Evolutionary conservation across 2,329 filamentous ascomycete genomes (phyloP).

Genomic region (Cladophialophora exuberans): DNA sequence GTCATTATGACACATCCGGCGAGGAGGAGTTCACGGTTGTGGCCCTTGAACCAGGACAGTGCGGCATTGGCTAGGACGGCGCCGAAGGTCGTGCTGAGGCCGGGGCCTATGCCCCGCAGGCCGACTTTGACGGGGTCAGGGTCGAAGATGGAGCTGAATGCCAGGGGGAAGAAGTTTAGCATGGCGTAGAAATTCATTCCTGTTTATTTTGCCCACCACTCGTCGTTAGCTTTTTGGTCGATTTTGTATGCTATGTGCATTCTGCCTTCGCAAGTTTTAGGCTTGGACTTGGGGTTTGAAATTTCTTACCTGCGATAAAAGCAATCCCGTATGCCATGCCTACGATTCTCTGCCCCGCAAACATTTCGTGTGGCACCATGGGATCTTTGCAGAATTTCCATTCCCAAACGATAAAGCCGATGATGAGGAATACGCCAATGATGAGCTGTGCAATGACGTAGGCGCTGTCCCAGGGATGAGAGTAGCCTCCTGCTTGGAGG

Average conservation of each 20-base stretch:
- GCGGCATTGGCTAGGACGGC: conserved; percentile 26
- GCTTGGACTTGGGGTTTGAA: not conserved
- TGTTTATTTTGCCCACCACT: not conserved
- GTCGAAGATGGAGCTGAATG: conserved; percentile 21
- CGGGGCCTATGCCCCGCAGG: conserved; percentile 22
- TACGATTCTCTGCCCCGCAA: conserved; percentile 26
- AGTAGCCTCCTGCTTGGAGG: conserved; percentile 28
- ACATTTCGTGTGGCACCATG: conserved; percentile 29
- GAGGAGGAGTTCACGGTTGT: conserved; percentile 25
- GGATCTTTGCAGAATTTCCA: conserved; percentile 25
- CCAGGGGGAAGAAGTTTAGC: conserved; percentile 28
- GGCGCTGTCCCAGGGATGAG: conserved; percentile 26
- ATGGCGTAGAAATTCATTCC: conserved; percentile 32
- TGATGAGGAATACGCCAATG: conserved; percentile 21
- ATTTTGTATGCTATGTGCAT: no score
- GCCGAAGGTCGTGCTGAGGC: conserved; percentile 23
- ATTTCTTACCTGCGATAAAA: conserved; percentile 20
- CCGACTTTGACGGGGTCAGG: conserved; percentile 28
- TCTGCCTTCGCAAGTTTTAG: no score
- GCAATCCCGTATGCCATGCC: conserved; percentile 27
- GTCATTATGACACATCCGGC: conserved; percentile 24
- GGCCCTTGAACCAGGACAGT: conserved; percentile 24
- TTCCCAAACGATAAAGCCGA: conserved; percentile 24
- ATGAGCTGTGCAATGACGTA: conserved; percentile 24
- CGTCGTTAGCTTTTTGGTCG: no score